Percentiles rank a stretch among this genome's conserved stretches.
Evolutionary conservation across 805 yeast genomes (phyloP).

Genomic region (Wickerhamomyces kurtzmanii): DNA sequence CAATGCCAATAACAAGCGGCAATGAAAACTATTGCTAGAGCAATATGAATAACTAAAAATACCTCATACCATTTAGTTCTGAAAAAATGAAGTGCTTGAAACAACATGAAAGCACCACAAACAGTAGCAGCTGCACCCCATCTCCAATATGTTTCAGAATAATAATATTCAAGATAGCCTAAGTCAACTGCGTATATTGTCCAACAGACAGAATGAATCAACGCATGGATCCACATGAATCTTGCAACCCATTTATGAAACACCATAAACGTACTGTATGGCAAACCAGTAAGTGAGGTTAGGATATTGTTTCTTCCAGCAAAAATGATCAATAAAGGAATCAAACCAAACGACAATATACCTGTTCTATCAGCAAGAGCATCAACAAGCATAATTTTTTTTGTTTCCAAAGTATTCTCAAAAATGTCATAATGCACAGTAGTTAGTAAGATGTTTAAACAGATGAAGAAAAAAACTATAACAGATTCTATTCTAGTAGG

Average conservation of each 20-base stretch:
- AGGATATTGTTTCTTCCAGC: constrained; percentile 69
- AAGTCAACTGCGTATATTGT: constrained; percentile 4
- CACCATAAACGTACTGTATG: constrained; percentile 50
- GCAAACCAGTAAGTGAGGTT: constrained; percentile 50
- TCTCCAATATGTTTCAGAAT: constrained; percentile 5
- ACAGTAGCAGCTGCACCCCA: constrained; percentile 38
- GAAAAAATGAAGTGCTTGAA: constrained; percentile 40
- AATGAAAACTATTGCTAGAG: constrained; percentile 42
- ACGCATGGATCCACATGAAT: constrained; percentile 18
- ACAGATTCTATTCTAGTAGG: constrained; percentile 17
- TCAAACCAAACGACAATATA: constrained; percentile 20
- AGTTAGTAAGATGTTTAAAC: constrained; percentile 7
- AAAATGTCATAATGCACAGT: constrained; percentile 9
- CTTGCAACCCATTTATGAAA: constrained; percentile 63
- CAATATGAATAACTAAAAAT: constrained; percentile 48
- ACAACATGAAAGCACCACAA: constrained; percentile 29
- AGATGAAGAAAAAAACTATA: constrained; percentile 24
- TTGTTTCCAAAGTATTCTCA: constrained; percentile 10
- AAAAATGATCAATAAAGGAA: constrained; percentile 51
- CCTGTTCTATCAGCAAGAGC: constrained; percentile 15
- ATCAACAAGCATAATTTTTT: constrained; percentile 6
- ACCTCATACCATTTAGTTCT: constrained; percentile 50
- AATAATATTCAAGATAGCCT: constrained; percentile 3
- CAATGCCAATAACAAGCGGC: constrained; percentile 53
- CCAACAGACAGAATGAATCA: constrained; percentile 12